Conservation (phyloP, 1,284 basidiomycete genomes). For the Dichomitus squalens region DNA sequence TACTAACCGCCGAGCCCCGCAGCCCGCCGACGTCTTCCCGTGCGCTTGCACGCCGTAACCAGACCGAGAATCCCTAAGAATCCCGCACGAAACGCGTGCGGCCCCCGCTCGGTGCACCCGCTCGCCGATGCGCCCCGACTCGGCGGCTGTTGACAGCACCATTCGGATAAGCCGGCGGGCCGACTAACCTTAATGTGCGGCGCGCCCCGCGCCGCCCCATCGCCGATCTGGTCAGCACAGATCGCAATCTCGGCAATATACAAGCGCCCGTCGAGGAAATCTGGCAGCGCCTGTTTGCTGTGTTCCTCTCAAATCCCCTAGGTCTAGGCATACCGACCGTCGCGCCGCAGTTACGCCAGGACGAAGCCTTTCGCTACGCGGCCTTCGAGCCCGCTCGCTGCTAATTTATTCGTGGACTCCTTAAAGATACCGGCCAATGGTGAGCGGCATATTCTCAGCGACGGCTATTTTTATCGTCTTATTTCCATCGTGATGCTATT, state of each 20-base stretch:
- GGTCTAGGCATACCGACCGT: background rate
- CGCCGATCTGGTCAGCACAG: conserved; percentile 11
- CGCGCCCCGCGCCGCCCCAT: conserved; percentile 17
- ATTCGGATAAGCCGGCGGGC: background rate
- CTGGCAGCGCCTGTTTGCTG: background rate
- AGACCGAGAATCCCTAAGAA: no score
- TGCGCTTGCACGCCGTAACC: background rate
- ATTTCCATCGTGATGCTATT: conserved; percentile 11
- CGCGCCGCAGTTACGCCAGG: conserved; percentile 5
- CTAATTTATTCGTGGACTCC: background rate
- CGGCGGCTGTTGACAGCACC: background rate
- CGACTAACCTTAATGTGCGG: conserved; percentile 10
- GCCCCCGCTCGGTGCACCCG: background rate
- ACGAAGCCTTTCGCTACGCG: background rate
- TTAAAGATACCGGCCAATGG: conserved; percentile 10
- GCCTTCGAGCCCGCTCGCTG: conserved; percentile 14
- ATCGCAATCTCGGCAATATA: conserved; percentile 19
- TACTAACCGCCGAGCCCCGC: background rate
- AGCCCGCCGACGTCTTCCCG: background rate
- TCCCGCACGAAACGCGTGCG: no score
- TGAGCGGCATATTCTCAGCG: conserved; percentile 5
- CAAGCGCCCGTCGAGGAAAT: background rate
- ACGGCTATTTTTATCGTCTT: conserved; percentile 9
- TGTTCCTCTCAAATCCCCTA: background rate
- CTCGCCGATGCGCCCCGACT: background rate